Evolutionary conservation across 106 monocot genomes (phyloP).

Genomic region (Acorus gramineus): DNA sequence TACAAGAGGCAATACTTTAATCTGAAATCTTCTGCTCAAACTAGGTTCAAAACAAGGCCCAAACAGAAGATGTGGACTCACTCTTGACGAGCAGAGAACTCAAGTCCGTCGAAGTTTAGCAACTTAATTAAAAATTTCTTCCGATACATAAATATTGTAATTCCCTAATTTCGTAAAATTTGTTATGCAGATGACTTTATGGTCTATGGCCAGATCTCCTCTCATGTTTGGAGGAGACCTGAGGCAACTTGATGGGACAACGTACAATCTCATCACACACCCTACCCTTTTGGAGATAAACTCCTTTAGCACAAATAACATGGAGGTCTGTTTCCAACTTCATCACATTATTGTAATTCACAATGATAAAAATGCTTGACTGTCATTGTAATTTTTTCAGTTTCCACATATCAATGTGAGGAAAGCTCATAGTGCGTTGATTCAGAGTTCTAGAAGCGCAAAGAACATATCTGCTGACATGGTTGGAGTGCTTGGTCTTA

Average conservation of each 20-base stretch:
- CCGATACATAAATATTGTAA: too few relatives aligned
- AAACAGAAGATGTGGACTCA: conserved; percentile 64
- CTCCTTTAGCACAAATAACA: conserved; percentile 64
- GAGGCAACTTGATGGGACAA: conserved; percentile 43
- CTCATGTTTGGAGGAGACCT: conserved; percentile 96
- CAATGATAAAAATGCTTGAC: not conserved
- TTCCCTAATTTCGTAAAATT: not conserved
- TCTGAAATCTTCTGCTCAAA: not conserved
- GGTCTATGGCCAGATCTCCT: conserved; percentile 94
- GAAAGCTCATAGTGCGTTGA: not conserved
- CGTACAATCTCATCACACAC: conserved; percentile 68
- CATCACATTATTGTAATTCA: not conserved
- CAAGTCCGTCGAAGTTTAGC: conserved; percentile 28
- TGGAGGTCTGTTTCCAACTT: conserved; percentile 50
- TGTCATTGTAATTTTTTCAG: not conserved
- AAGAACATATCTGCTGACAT: conserved; percentile 6
- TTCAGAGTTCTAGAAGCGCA: conserved; percentile 7
- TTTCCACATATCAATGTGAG: not conserved
- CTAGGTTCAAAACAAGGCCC: conserved; percentile 69
- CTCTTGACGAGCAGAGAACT: conserved; percentile 73
- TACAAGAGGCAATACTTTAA: not conserved
- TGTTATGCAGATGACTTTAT: conserved; percentile 66
- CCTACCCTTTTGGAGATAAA: conserved; percentile 76
- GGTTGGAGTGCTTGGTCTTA: conserved; percentile 15
- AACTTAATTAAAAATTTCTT: not conserved